Evolutionary conservation across 1,284 basidiomycete species (phyloP).

Genomic region (Sanghuangporus weigelae): DNA sequence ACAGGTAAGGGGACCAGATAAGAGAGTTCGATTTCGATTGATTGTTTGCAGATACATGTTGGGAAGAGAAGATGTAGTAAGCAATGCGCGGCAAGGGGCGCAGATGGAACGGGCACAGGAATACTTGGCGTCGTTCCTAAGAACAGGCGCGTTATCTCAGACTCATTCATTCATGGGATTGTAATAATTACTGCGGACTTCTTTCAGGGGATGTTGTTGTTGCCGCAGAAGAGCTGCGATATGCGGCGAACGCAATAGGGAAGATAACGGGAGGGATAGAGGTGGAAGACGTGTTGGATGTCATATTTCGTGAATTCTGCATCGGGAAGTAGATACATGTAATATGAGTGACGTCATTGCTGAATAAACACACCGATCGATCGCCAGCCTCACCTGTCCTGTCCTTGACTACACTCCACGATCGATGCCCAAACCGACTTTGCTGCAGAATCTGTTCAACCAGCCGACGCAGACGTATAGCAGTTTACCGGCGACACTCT

Average conservation of each 20-base stretch:
- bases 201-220: conserved; percentile 57
- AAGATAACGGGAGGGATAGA: conserved; percentile 70
- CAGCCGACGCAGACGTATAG: conserved; percentile 53
- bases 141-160: conserved; percentile 36
- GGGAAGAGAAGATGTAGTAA: conserved; percentile 46
- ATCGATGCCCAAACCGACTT: conserved; percentile 52
- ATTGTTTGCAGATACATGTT: conserved; percentile 33
- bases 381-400: not conserved
- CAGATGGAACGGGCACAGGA: conserved; percentile 64
- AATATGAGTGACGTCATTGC: not conserved
- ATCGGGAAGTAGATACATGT: conserved; percentile 63
- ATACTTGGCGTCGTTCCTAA: conserved; percentile 65
- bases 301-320: conserved; percentile 80
- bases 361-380: not conserved
- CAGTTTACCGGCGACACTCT: conserved; percentile 24
- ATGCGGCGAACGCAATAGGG: conserved; percentile 78
- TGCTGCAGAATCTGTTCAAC: conserved; percentile 52
- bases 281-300: conserved; percentile 76
- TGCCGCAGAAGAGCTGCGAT: conserved; percentile 81
- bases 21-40: not conserved
- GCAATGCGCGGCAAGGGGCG: conserved; percentile 71
- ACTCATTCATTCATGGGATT: conserved; percentile 22
- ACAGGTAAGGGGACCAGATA: conserved; percentile 37
- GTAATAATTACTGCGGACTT: not conserved
- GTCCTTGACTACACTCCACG: not conserved